Conservation (phyloP, 2,329 filamentous ascomycete genomes). For the Paecilomyces dactylethromorphus region DNA sequence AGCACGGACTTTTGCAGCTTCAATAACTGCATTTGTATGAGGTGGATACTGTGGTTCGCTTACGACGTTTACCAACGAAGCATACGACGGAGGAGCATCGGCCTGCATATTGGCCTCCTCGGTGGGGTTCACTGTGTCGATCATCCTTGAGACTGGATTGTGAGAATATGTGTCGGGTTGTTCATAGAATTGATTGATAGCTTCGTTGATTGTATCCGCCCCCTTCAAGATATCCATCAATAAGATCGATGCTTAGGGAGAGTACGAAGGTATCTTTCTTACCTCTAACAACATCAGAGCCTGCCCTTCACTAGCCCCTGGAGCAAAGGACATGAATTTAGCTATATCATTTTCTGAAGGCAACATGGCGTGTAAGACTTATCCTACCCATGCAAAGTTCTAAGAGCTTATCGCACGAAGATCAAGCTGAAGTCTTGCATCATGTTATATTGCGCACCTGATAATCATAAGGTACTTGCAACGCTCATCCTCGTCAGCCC, state of each 20-base stretch:
- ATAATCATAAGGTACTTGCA: not conserved
- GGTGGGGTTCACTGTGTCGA: not conserved
- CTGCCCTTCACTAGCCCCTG: not conserved
- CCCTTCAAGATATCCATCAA: not conserved
- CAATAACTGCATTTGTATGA: conserved; percentile 35
- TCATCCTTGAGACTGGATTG: not conserved
- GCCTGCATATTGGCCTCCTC: not conserved
- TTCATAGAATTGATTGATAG: not conserved
- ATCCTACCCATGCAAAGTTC: too few species aligned
- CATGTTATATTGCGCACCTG: not conserved
- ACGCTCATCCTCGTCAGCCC: not conserved
- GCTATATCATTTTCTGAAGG: not conserved
- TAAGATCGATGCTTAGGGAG: not conserved
- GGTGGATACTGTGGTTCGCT: too few species aligned
- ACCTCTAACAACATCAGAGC: not conserved
- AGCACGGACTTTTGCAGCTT: conserved; percentile 31
- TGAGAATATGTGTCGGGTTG: not conserved
- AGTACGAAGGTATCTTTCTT: not conserved
- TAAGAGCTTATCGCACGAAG: too few species aligned
- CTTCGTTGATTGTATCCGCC: not conserved
- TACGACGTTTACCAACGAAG: not conserved
- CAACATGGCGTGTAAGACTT: too few species aligned
- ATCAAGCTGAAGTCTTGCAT: not conserved
- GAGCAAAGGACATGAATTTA: not conserved
- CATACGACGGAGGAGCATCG: not conserved